Evolutionary conservation across 345 rosid species (phyloP), one percentile per base, ranked within the genome.

Genomic region (Salix purpurea): DNA sequence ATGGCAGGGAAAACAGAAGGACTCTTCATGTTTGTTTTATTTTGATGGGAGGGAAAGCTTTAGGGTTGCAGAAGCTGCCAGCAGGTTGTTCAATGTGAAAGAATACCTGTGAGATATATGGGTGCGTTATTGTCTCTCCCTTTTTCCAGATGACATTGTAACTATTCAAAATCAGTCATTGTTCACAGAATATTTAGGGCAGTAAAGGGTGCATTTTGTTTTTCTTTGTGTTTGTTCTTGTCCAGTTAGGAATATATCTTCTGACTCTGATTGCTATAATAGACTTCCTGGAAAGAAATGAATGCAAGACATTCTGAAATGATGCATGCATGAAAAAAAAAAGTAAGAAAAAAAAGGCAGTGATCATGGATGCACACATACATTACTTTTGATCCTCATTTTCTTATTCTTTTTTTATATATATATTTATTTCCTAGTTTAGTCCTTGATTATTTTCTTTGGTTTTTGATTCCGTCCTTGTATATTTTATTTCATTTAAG

Each of bases 231-330:
- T 52, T 18, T 68, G n/a, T 76, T 68, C 39, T 36, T 67, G 34
- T 68, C 67, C 71, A 56, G 69, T 56, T 67, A 76, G 78, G 73
- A 58, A 46, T 34, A n/a, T 66, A 23, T 1, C 8, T 4, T 58
- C 7, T 46, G 24, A 6, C 13, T 58, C 13, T 58, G 62, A 23
- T 16, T 60, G 65, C 30, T 60, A 5, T 40, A 26, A 5, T 40
- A 26, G 26, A 67, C 46, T 36, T 67, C 1, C 70, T 67, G 18
- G 37, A 46, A 36, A 16, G 23, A 67, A 36, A 67, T 34, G 6
- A 34, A 5, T 34, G 1, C 37, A 34, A 34, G 6, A 34, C 36
- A 34, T 34, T 6, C 36, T 4, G 37, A 34, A 34, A 34, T 34
- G 6, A 34, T 34, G 37, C 37, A 34, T 34, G 36, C 36, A 34